phyloP scores from a whole-genome alignment of 495 filamentous ascomycete genomes.

The Rhizodiscina lignyota region DNA sequence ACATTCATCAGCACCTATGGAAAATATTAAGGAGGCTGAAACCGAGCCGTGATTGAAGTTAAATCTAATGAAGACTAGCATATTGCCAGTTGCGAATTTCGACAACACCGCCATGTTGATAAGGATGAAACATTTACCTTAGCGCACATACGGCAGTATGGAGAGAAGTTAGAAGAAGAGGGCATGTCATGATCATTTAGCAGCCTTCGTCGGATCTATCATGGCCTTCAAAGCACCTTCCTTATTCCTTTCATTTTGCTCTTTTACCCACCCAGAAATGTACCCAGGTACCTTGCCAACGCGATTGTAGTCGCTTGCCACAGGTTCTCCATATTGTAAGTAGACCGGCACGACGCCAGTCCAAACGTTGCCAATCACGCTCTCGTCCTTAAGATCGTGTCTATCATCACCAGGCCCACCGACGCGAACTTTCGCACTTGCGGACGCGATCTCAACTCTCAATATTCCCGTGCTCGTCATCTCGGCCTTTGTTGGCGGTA shows the following conservation, averaged over 20 bases:
- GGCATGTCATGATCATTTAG: too few relatives aligned
- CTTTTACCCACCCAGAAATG: conserved; percentile 2
- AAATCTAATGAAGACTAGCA: too few relatives aligned
- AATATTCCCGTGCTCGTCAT: conserved; percentile 45
- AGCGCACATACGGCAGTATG: too few relatives aligned
- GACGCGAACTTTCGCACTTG: conserved; percentile 60
- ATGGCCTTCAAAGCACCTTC: background rate
- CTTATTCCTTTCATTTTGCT: background rate
- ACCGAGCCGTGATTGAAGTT: too few relatives aligned
- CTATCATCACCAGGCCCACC: conserved; percentile 55
- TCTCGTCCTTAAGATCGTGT: conserved; percentile 44
- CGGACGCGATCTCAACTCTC: conserved; percentile 46
- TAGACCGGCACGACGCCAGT: conserved; percentile 67
- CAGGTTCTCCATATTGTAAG: conserved; percentile 43
- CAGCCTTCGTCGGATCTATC: background rate
- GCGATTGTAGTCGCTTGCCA: conserved; percentile 39
- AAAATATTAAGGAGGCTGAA: too few relatives aligned
- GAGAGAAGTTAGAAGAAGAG: too few relatives aligned
- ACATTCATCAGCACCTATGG: too few relatives aligned
- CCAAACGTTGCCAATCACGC: conserved; percentile 51
- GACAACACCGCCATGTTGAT: too few relatives aligned
- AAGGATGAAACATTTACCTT: too few relatives aligned
- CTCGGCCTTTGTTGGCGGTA: conserved; percentile 12
- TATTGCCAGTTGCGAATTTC: too few relatives aligned
- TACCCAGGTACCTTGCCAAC: conserved; percentile 40